These are phyloP conservation scores for Termitomyces eurrhizus DNA, from an alignment of 768 basidiomycete genomes.

Conservation along the genomic window DNA sequence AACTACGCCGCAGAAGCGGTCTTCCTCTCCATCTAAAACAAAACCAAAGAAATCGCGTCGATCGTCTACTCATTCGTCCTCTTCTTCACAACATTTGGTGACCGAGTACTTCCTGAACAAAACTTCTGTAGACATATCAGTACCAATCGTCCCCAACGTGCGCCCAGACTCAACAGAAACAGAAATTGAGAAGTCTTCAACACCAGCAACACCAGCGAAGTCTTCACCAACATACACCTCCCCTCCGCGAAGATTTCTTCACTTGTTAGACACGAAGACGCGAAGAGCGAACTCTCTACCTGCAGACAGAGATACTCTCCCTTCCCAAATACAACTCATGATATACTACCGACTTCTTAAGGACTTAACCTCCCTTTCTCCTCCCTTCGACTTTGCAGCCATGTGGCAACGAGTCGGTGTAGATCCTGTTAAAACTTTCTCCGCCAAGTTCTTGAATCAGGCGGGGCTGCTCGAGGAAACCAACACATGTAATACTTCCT, in stretches of 20 bases:
- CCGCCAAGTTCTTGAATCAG: conserved; percentile 44
- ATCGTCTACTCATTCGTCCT: conserved; percentile 16
- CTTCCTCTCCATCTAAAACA: conserved; percentile 12
- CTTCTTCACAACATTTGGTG: conserved; percentile 13
- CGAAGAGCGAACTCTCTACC: conserved; percentile 49
- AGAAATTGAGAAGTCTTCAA: not conserved
- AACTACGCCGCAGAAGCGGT: conserved; percentile 7
- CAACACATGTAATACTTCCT: conserved; percentile 20
- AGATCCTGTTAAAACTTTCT: conserved; percentile 42
- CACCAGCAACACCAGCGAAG: not conserved
- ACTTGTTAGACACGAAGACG: conserved; percentile 69
- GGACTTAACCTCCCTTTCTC: conserved; percentile 38
- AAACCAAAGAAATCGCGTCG: conserved; percentile 14
- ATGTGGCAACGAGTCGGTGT: conserved; percentile 50
- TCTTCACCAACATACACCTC: conserved; percentile 13
- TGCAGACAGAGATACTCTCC: conserved; percentile 48
- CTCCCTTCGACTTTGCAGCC: conserved; percentile 45
- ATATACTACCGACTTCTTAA: conserved; percentile 67
- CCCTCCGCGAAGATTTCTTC: conserved; percentile 24
- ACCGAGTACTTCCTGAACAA: conserved; percentile 9
- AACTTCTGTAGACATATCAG: not conserved
- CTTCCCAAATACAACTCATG: conserved; percentile 72
- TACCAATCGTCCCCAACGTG: not conserved
- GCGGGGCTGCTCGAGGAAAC: conserved; percentile 27
- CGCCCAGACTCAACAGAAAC: not conserved